These are phyloP conservation scores for Chytriomyces confervae DNA, from an alignment of 192 early-diverging fungal genomes.

Conservation along the genomic window DNA sequence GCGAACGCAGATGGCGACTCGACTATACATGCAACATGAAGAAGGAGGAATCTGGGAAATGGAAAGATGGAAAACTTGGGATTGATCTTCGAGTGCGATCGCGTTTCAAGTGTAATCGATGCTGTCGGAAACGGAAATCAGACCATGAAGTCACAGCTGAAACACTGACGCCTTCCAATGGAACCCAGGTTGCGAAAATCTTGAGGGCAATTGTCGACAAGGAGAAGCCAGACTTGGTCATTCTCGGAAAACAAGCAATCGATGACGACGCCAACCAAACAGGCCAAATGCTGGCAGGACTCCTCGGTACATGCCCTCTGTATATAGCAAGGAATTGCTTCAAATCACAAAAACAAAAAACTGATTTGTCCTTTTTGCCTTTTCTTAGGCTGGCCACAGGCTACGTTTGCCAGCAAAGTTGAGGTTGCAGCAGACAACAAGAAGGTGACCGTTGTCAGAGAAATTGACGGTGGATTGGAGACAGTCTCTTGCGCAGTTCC, in stretches of 20 bases:
- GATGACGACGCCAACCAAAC: constrained; percentile 98
- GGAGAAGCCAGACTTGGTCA: constrained; percentile 92
- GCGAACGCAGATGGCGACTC: not conserved
- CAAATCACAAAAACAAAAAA: no score
- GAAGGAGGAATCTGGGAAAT: not conserved
- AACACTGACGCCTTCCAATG: no score
- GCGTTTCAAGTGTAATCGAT: not conserved
- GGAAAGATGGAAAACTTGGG: not conserved
- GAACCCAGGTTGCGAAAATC: constrained; percentile 81
- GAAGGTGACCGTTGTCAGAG: constrained; percentile 84
- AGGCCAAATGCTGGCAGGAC: constrained; percentile 97
- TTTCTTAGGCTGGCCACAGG: constrained; percentile 56
- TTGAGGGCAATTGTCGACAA: constrained; percentile 85
- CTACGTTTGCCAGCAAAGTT: constrained; percentile 96
- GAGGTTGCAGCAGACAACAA: constrained; percentile 67
- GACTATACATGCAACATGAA: not conserved
- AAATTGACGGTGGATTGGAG: constrained; percentile 98
- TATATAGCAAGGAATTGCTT: no score
- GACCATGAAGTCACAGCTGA: not conserved
- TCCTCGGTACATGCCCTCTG: constrained; percentile 58
- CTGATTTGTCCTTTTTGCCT: not conserved
- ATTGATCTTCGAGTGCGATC: not conserved
- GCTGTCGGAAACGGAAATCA: not conserved
- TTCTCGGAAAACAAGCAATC: constrained; percentile 99
- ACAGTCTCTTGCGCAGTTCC: constrained; percentile 83